phyloP scores from a whole-genome alignment of 345 rosid genomes.

The Eucalyptus fibrosa region DNA sequence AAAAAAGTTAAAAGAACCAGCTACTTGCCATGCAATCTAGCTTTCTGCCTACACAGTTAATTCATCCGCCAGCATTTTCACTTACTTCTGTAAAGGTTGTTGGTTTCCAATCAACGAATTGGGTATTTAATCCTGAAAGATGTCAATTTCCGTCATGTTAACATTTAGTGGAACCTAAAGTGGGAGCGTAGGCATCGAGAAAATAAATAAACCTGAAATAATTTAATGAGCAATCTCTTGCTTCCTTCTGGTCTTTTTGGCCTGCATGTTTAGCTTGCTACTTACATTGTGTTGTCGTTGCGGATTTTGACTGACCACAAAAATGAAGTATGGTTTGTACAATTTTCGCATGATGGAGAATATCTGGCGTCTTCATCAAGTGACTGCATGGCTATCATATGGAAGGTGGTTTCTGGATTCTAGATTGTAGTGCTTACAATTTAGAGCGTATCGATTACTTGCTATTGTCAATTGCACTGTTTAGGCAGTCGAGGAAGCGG shows the following conservation, averaged over 20 bases:
- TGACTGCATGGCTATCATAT: slow-evolving; percentile 86
- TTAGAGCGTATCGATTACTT: background rate
- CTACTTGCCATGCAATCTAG: background rate
- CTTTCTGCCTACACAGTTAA: background rate
- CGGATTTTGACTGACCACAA: slow-evolving; percentile 73
- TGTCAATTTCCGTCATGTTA: background rate
- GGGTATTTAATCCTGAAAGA: background rate
- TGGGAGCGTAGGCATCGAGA: background rate
- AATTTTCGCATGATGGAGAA: slow-evolving; percentile 72
- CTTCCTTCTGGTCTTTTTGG: background rate
- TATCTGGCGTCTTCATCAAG: slow-evolving; percentile 84
- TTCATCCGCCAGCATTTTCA: background rate
- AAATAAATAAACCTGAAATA: background rate
- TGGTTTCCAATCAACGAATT: background rate
- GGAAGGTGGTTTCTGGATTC: slow-evolving; percentile 47
- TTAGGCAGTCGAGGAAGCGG: background rate
- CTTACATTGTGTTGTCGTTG: background rate
- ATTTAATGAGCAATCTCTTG: background rate
- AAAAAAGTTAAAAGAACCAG: background rate
- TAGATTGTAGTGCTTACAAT: background rate
- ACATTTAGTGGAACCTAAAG: background rate
- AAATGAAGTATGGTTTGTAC: slow-evolving; percentile 92
- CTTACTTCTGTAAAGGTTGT: background rate
- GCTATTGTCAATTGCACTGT: background rate
- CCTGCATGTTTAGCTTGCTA: background rate